These are phyloP conservation scores for Globisporangium yorkense DNA, from an alignment of 352 stramenopile genomes.

Conservation along the genomic window DNA sequence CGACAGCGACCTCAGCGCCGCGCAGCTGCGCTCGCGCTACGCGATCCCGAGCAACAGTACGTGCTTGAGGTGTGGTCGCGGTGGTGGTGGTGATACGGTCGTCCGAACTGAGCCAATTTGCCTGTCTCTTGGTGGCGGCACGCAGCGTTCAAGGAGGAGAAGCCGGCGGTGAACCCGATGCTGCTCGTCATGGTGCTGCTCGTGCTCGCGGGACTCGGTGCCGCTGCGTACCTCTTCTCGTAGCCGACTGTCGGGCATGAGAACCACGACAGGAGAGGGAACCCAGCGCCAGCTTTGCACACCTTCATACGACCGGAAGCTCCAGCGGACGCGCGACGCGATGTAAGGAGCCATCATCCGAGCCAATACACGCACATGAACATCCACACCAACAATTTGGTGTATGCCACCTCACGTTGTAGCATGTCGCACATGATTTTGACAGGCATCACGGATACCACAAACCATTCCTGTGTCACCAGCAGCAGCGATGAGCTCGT, in stretches of 20 bases:
- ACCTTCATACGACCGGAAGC: not conserved
- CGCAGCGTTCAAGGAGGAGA: constrained; percentile 65
- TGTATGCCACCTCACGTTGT: not conserved
- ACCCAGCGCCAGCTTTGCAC: not conserved
- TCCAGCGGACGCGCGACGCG: not conserved
- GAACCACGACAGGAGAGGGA: not conserved
- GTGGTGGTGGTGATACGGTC: no score
- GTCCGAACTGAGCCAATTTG: not conserved
- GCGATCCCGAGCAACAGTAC: constrained; percentile 79
- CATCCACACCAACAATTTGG: not conserved
- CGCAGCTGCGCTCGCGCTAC: constrained; percentile 72
- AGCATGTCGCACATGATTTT: not conserved
- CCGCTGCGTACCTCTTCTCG: constrained; percentile 49
- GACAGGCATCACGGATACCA: not conserved
- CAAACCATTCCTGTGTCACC: not conserved
- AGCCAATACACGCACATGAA: not conserved
- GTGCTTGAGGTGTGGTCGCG: constrained; percentile 6
- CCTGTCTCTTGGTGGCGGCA: not conserved
- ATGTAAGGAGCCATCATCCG: not conserved
- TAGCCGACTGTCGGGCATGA: constrained; percentile 5
- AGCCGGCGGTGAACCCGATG: constrained; percentile 33
- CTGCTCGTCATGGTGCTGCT: constrained; percentile 47
- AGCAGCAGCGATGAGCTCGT: not conserved
- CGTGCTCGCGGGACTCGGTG: constrained; percentile 40
- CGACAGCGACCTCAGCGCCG: constrained; percentile 71